These are phyloP conservation scores for Penicillium arizonense DNA, from an alignment of 495 filamentous ascomycete genomes.

Conservation along the genomic window DNA sequence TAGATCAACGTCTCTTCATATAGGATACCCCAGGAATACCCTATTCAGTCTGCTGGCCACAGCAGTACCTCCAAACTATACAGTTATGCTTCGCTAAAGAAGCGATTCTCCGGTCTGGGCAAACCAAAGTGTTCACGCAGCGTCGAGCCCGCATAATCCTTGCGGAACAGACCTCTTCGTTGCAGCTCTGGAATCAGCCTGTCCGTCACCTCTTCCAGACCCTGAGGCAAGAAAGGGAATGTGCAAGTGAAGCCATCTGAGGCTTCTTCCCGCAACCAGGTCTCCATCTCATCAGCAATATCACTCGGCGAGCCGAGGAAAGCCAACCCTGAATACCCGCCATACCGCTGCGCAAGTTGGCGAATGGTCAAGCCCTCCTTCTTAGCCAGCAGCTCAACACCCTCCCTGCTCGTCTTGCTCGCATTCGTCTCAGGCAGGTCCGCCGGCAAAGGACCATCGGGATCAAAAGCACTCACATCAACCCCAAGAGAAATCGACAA, in stretches of 20 bases:
- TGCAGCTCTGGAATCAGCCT: slow-evolving; percentile 51
- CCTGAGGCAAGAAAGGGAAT: slow-evolving; percentile 51
- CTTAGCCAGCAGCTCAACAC: slow-evolving; percentile 40
- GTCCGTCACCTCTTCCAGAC: slow-evolving; percentile 49
- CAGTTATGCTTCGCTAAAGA: slow-evolving; percentile 30
- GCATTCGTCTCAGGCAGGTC: slow-evolving; percentile 53
- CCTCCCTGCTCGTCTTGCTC: slow-evolving; percentile 48
- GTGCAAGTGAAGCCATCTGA: slow-evolving; percentile 48
- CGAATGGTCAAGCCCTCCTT: slow-evolving; percentile 46
- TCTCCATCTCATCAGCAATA: slow-evolving; percentile 50
- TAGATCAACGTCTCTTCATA: no score
- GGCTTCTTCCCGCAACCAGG: slow-evolving; percentile 44
- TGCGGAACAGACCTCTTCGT: slow-evolving; percentile 47
- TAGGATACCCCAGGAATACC: no score
- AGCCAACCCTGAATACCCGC: slow-evolving; percentile 50
- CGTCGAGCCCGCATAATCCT: slow-evolving; percentile 40
- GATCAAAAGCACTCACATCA: slow-evolving; percentile 48
- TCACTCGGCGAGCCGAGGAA: slow-evolving; percentile 50
- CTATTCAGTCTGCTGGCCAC: no score
- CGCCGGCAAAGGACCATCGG: slow-evolving; percentile 45
- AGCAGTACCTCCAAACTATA: not conserved
- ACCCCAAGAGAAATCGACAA: slow-evolving; percentile 47
- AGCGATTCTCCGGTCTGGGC: slow-evolving; percentile 48
- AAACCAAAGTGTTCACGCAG: slow-evolving; percentile 53
- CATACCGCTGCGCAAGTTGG: slow-evolving; percentile 50